A percentile compares a stretch with the other conserved stretches of the same genome.
These are phyloP conservation scores for Hypoxylon sp. DNA, from an alignment of 2,329 filamentous ascomycete species.

Conservation along the genomic window DNA sequence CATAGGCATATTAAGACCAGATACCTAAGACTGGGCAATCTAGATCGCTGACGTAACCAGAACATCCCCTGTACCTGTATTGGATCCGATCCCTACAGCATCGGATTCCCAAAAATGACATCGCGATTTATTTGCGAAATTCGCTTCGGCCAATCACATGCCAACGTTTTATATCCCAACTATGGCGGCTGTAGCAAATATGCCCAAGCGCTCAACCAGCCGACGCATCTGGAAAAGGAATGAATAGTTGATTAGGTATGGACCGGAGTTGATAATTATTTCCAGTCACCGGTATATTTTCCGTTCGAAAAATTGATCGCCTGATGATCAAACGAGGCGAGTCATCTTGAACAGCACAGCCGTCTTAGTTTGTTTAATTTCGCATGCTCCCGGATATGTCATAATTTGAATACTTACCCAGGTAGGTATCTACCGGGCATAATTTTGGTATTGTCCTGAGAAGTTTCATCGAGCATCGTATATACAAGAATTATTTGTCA, in stretches of 20 bases:
- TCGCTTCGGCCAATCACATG: slow-evolving; percentile 35
- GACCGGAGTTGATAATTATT: slow-evolving; percentile 6
- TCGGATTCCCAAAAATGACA: slow-evolving; percentile 6
- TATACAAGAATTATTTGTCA: no score
- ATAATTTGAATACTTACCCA: background rate
- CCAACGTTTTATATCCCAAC: slow-evolving; percentile 3
- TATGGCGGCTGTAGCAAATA: slow-evolving; percentile 13
- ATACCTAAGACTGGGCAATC: background rate
- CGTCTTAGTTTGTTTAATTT: slow-evolving; percentile 8
- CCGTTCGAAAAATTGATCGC: background rate
- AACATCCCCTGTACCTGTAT: background rate
- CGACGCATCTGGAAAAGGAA: background rate
- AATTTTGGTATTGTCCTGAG: no score
- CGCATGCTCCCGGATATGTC: background rate
- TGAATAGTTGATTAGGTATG: background rate
- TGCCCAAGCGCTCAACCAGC: slow-evolving; percentile 3
- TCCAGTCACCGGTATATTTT: background rate
- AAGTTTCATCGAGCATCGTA: no score
- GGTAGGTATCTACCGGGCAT: no score
- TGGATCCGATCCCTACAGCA: background rate
- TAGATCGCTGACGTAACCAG: slow-evolving; percentile 26
- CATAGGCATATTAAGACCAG: slow-evolving; percentile 7
- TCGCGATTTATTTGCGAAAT: slow-evolving; percentile 32
- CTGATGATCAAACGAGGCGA: slow-evolving; percentile 6
- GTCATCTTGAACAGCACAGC: slow-evolving; percentile 14